Evolutionary conservation across 2,329 filamentous ascomycete species (phyloP), one percentile per base, ranked within the genome.

Genomic region (Aspergillus calidoustus): DNA sequence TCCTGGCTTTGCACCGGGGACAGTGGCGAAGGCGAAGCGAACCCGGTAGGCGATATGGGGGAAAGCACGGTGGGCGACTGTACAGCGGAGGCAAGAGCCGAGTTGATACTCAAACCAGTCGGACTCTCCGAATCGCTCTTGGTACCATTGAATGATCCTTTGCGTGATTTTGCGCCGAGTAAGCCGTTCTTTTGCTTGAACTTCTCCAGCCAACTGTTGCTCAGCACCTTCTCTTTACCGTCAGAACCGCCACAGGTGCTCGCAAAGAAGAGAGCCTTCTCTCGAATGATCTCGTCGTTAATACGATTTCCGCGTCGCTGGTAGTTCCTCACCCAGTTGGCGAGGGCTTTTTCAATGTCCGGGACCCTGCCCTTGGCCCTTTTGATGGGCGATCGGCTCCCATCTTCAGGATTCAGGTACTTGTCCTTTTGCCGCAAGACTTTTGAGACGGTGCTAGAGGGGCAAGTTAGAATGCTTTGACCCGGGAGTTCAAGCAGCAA

Each of bases 361-460:
- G 92, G 92, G 52, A 87, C 90, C 76, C 94, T 95, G 57, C 91
- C 89, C 79, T 96, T 97, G 60, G 86, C 82, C 68, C 91, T 89
- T 77, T 95, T 96, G 67, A 91, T 86, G 6, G 92, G 91, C 49
- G 93, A 94, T 68, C 85, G 87, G 74, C 84, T 92, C 68, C 89
- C 90, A 76, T 92, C 93, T 72, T 91, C 91, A 57, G 88, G 87
- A 72, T 89, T 91, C 17, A 98, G 85, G 77, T 96, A 98, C 76
- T 96, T 95, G 66, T 99, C 95, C 80, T 94, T 96, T 72, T 97
- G 90, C 57, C 94, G 89, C 66, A 99, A 79, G 59, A 98, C 95
- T 76, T 99, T 99, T 58, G 95, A 99, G n/a, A 99, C 95, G 53
- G 95, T 99, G 81, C 95, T 99, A 76, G 60, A 71, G 54, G 52